Base-by-base conservation (phyloP, 208 protist species). In the Leishmania arabica region DNA sequence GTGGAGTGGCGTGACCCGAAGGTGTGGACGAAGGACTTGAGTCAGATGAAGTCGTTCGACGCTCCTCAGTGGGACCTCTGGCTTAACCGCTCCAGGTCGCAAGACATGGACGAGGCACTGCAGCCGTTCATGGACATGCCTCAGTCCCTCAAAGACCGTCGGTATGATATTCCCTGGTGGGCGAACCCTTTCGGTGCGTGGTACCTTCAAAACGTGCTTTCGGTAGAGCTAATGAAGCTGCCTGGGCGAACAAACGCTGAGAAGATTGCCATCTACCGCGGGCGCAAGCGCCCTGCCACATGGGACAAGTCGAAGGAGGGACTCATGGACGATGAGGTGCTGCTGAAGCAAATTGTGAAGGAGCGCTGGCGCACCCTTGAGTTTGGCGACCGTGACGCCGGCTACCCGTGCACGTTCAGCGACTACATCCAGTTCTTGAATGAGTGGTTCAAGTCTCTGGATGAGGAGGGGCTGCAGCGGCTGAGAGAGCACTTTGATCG, bases 121-220 rank as follows among this genome's bases (percentile, higher is more conserved):
- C 95, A 98, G 82, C 95, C 95, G 15, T 97, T 98, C 79, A 98
- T 98, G 95, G 95, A 98, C 79, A 98, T 98, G 95, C 95, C 95
- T 45, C 91, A 96, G 85, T 98, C 95, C 9, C 85, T 98, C 34
- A 97, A 98, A 80, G 91, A 97, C 79, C 92, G 95, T 68, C 91
- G 94, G 66, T 98, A 97, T 80, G 95, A 98, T 79, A 92, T 98
- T 45, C 95, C 95, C 45, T 98, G 95, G 95, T 98, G 95, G 94
- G 95, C 95, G 69, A 98, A 98, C 85, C 95, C 95, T 47, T 98
- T 98, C 80, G 95, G 95, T 56, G 94, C 94, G 40, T 98, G 95
- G 94, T 98, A 98, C 78, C 84, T 98, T 74, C 94, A 98, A 83
- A 98, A 98, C 80, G 89, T 98, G 58, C 91, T 98, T 47, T 95